Base-by-base conservation (phyloP, 108 stramenopile species). In the Cyclotella baltica region DNA sequence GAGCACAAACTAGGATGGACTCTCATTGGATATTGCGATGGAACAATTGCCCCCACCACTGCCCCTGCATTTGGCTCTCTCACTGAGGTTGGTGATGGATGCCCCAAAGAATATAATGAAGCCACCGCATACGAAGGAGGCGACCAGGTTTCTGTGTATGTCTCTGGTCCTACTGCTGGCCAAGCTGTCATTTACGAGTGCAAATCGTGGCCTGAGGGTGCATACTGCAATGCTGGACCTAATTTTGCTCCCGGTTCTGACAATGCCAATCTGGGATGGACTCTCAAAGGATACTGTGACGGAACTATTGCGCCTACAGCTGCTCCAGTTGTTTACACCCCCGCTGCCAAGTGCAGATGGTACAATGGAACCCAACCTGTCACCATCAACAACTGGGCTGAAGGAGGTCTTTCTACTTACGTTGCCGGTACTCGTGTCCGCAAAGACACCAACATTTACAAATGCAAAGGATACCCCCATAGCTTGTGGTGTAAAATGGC, bases 191-290 rank as follows among this genome's bases (percentile, higher is more conserved):
- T 48, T 1, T 40, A 35, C 29, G 28, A n/a, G 13, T 38, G 38
- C 2, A 57, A 28, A 25, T 1, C 69, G 0, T 70, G 38, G 33
- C 69, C 69, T 30, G 13, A 53, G 5, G 4, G 15, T 36, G 51
- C 35, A 16, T 70, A 53, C 69, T 70, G 69, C 69, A 70, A 70
- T 18, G 53, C 52, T 35, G 53, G 50, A 20, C 13, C 20, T 19
- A 48, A 25, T 11, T 67, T 47, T 30, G 43, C 40, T 25, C 66
- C 66, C 6, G 66, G 46, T 16, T 48, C 46, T 20, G 29, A 15
- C 28, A 50, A 67, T 15, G 19, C 69, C 15, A 33, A 36, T 5
- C 37, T 70, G 19, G 69, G 37, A 8, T 70, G 69, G 69, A 53
- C 69, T 22, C 16, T 37, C 15, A 37, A 6, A 5, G 69, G 69